Percentiles rank a stretch among this genome's conserved stretches.
These are phyloP conservation scores for Talaromyces wortmannii DNA, from an alignment of 495 filamentous ascomycete genomes.

Conservation along the genomic window DNA sequence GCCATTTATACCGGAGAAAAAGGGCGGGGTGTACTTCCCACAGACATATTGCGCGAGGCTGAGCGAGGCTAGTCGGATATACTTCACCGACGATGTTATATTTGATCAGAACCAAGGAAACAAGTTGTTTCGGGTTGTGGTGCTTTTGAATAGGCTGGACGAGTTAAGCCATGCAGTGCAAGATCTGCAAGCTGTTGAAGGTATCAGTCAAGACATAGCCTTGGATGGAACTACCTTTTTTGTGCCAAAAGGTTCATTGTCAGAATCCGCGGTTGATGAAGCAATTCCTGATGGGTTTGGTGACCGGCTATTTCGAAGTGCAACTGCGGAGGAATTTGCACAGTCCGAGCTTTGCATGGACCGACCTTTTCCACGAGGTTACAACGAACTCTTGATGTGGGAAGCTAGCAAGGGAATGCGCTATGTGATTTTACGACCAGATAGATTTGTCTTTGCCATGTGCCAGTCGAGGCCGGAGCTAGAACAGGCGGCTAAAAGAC, in stretches of 20 bases:
- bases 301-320: constrained; percentile 9
- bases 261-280: not conserved
- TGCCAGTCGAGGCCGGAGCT: too few species aligned
- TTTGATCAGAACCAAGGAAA: constrained; percentile 9
- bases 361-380: constrained; percentile 6
- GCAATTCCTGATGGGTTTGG: not conserved
- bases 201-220: constrained; percentile 10
- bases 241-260: constrained; percentile 5
- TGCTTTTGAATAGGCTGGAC: constrained; percentile 7
- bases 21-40: constrained; percentile 22
- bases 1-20: constrained; percentile 21
- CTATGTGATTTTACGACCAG: too few species aligned
- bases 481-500: too few species aligned
- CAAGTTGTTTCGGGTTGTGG: constrained; percentile 16
- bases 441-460: too few species aligned
- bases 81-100: constrained; percentile 21
- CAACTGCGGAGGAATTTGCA: constrained; percentile 15
- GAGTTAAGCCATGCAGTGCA: constrained; percentile 6
- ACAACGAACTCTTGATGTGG: too few species aligned
- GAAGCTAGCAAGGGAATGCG: too few species aligned
- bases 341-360: constrained; percentile 12
- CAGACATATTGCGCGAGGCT: constrained; percentile 21
- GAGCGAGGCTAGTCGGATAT: not conserved
- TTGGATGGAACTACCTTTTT: constrained; percentile 6
- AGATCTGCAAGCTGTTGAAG: constrained; percentile 6